Conservation (phyloP, 306 rosid genomes). For the Ammopiptanthus mongolicus region DNA sequence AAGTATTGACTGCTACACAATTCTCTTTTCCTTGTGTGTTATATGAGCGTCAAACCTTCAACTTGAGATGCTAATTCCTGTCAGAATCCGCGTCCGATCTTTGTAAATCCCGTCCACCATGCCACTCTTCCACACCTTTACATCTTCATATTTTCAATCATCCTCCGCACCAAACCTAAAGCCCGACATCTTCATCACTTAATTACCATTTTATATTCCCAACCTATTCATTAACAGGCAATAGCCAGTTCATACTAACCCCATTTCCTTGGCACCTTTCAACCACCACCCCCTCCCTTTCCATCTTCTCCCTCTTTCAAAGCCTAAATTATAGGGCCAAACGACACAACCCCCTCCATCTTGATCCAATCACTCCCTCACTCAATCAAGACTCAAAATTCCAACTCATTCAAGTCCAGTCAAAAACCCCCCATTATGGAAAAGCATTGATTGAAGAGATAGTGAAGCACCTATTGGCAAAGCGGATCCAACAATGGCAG, state of each 20-base stretch:
- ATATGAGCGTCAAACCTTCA: too few relatives aligned
- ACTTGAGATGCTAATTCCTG: background rate
- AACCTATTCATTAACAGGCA: background rate
- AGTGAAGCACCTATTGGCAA: too few relatives aligned
- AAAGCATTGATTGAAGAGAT: too few relatives aligned
- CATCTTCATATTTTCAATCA: background rate
- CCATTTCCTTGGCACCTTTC: background rate
- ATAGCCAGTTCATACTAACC: background rate
- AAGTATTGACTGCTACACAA: too few relatives aligned
- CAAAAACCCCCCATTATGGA: too few relatives aligned
- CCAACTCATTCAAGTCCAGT: too few relatives aligned
- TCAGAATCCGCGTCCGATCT: constrained; percentile 31
- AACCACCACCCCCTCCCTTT: constrained; percentile 5
- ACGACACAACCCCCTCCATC: background rate
- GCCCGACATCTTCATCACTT: background rate
- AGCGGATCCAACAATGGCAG: constrained; percentile 41
- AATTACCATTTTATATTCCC: background rate
- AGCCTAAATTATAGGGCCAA: background rate
- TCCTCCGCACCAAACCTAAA: background rate
- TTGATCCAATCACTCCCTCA: constrained; percentile 19
- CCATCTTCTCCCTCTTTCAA: constrained; percentile 22
- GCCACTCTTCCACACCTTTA: background rate
- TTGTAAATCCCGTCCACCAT: constrained; percentile 20
- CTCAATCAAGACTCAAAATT: background rate
- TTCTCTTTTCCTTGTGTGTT: too few relatives aligned